Conservation (phyloP, 1,284 basidiomycete genomes). For the Trichosporon ovoides region DNA sequence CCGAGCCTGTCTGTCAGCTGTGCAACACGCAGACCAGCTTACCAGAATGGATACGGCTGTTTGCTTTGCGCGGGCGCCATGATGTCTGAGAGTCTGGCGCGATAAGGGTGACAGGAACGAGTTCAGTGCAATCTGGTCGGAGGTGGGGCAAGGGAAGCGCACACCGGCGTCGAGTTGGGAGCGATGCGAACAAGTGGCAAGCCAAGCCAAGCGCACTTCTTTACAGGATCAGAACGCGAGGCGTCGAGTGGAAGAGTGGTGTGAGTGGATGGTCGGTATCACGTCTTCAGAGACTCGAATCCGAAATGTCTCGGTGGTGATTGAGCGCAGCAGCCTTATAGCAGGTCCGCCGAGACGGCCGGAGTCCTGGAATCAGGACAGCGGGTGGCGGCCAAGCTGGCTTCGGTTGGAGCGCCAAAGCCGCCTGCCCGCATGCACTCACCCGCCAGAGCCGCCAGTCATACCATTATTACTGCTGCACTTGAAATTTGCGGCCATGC, state of each 20-base stretch:
- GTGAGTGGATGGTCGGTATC: neutral
- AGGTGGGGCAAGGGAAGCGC: too few relatives aligned
- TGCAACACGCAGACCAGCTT: neutral
- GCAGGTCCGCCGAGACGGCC: neutral
- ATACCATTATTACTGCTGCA: neutral
- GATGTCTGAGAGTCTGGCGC: neutral
- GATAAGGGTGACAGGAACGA: too few relatives aligned
- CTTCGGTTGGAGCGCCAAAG: constrained; percentile 4
- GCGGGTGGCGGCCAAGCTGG: too few relatives aligned
- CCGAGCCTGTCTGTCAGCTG: constrained; percentile 14
- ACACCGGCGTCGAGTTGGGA: too few relatives aligned
- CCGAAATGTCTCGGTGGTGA: neutral
- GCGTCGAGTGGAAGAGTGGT: neutral
- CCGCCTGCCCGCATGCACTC: neutral
- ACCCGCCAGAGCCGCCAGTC: neutral
- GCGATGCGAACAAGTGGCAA: too few relatives aligned
- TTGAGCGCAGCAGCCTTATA: constrained; percentile 6
- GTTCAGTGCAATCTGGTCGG: too few relatives aligned
- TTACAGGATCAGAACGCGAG: too few relatives aligned
- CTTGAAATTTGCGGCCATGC: neutral
- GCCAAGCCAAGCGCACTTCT: too few relatives aligned
- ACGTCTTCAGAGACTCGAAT: neutral
- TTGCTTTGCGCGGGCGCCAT: constrained; percentile 9
- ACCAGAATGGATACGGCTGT: constrained; percentile 25
- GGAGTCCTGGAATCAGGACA: neutral